A percentile compares a stretch with the other conserved stretches of the same genome.
phyloP scores from a whole-genome alignment of 768 basidiomycete genomes.

The Mycena sanguinolenta region DNA sequence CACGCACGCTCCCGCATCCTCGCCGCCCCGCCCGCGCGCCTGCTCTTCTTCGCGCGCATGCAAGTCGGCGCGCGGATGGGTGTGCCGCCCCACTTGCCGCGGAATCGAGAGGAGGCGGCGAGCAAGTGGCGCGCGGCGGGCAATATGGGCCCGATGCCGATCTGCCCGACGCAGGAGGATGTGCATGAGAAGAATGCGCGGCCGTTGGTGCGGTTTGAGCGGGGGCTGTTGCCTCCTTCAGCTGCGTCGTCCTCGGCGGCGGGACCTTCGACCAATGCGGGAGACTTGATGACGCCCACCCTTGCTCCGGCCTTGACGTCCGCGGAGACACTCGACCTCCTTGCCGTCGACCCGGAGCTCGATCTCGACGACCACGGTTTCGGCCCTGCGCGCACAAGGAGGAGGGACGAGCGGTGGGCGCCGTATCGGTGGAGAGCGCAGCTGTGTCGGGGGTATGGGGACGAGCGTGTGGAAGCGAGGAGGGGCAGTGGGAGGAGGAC shows the following conservation, averaged over 20 bases:
- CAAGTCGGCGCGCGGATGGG: slow-evolving; percentile 49
- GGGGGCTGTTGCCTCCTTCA: background rate
- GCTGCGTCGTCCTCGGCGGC: background rate
- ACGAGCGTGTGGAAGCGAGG: too few species aligned
- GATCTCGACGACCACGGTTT: background rate
- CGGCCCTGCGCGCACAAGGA: background rate
- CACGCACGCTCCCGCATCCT: background rate
- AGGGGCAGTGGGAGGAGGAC: too few species aligned
- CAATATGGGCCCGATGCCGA: slow-evolving; percentile 10
- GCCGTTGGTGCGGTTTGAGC: slow-evolving; percentile 47
- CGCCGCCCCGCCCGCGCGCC: slow-evolving; percentile 58
- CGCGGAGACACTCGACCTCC: background rate
- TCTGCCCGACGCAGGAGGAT: slow-evolving; percentile 58
- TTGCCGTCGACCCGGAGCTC: background rate
- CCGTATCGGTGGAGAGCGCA: background rate
- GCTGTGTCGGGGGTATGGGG: background rate
- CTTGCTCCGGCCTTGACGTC: background rate
- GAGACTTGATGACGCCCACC: too few species aligned
- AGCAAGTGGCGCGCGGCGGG: slow-evolving; percentile 27
- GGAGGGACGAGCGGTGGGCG: background rate
- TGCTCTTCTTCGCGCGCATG: slow-evolving; percentile 58
- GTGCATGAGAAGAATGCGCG: slow-evolving; percentile 59
- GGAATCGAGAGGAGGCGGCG: slow-evolving; percentile 38
- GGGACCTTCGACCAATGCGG: too few species aligned
- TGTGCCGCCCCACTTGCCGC: slow-evolving; percentile 41